Evolutionary conservation across 768 basidiomycete species (phyloP).

Genomic region (Sutorius australiensis): DNA sequence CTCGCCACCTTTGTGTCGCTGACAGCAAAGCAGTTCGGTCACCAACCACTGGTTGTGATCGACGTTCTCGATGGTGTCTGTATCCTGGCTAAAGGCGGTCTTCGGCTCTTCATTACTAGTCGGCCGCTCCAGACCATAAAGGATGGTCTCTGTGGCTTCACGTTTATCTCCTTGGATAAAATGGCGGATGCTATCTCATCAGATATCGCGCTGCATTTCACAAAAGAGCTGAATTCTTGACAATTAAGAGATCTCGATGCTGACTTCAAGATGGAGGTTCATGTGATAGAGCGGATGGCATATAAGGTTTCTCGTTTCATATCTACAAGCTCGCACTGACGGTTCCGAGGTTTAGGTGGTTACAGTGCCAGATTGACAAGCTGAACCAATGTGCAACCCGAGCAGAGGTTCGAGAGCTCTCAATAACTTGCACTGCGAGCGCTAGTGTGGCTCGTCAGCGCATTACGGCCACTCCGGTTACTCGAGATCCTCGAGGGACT

Average conservation of each 20-base stretch:
- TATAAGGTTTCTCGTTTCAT: conserved; percentile 3
- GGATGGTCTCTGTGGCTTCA: neutral
- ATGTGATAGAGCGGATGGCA: conserved; percentile 14
- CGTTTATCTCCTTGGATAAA: conserved; percentile 12
- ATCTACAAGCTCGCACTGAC: neutral
- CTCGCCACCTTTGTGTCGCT: conserved; percentile 2
- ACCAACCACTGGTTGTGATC: conserved; percentile 9
- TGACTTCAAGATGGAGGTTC: conserved; percentile 10
- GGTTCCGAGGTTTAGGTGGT: conserved; percentile 20
- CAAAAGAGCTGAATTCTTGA: conserved; percentile 6
- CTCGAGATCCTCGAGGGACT: conserved; percentile 13
- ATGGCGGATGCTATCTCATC: neutral
- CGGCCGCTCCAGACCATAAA: conserved; percentile 13
- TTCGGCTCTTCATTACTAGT: conserved; percentile 17
- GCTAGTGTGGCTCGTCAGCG: conserved; percentile 16
- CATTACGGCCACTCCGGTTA: conserved; percentile 13
- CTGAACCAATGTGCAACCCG: conserved; percentile 9
- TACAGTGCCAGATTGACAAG: conserved; percentile 18
- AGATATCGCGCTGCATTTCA: conserved; percentile 16
- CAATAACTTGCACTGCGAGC: conserved; percentile 9
- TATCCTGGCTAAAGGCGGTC: neutral
- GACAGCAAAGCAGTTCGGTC: neutral
- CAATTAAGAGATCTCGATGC: conserved; percentile 5
- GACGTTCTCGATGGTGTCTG: conserved; percentile 16
- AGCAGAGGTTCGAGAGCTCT: conserved; percentile 12